These are phyloP conservation scores for Ampelocalamus luodianensis DNA, from an alignment of 176 grass and related monocot genomes.

Conservation along the genomic window DNA sequence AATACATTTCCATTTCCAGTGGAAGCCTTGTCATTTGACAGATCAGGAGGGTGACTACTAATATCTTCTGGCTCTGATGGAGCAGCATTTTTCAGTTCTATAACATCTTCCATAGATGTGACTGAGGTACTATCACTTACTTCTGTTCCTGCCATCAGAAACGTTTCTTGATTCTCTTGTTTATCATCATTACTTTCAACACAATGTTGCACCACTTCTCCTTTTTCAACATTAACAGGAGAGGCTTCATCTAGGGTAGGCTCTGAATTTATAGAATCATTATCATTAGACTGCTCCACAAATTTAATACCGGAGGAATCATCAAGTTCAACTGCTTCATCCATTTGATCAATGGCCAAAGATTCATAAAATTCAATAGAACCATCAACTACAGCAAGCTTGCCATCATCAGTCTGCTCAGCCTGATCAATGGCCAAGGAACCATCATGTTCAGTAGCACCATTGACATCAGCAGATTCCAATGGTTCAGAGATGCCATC, in stretches of 20 bases:
- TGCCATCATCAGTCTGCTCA: slow-evolving; percentile 33
- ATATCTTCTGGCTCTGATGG: slow-evolving; percentile 40
- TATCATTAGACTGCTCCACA: slow-evolving; percentile 19
- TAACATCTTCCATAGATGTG: slow-evolving; percentile 43
- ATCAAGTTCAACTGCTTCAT: neutral
- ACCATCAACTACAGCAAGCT: neutral
- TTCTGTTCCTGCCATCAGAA: slow-evolving; percentile 29
- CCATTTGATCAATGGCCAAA: neutral
- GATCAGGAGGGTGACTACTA: slow-evolving; percentile 29
- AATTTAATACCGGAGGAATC: neutral
- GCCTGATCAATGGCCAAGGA: neutral
- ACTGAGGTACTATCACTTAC: slow-evolving; percentile 44
- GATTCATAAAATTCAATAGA: neutral
- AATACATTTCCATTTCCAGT: slow-evolving; percentile 40
- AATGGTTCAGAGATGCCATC: slow-evolving; percentile 23
- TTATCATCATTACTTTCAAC: slow-evolving; percentile 39
- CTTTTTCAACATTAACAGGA: neutral
- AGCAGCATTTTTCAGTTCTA: slow-evolving; percentile 38
- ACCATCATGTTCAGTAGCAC: slow-evolving; percentile 11
- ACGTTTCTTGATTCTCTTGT: slow-evolving; percentile 40
- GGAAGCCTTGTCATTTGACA: slow-evolving; percentile 43
- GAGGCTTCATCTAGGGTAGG: neutral
- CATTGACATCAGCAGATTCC: slow-evolving; percentile 35
- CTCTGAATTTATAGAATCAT: slow-evolving; percentile 38
- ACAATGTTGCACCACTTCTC: neutral